These are phyloP conservation scores for Rasamsonia emersonii DNA, from an alignment of 2,329 filamentous ascomycete genomes.

Conservation along the genomic window DNA sequence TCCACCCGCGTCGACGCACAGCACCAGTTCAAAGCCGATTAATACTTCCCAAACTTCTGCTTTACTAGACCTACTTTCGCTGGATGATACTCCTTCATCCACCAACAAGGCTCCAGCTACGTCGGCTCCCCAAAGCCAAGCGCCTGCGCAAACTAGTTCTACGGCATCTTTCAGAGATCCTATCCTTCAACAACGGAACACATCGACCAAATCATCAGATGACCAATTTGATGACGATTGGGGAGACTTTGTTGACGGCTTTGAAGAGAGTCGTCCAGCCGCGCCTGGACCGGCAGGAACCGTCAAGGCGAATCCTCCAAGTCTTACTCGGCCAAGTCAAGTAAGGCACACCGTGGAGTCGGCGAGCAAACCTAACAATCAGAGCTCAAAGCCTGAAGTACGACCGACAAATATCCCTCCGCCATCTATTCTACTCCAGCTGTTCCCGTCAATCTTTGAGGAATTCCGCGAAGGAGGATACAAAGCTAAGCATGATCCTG, in stretches of 20 bases:
- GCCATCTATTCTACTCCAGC: constrained; percentile 69
- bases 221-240: constrained; percentile 42
- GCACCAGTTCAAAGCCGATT: neutral
- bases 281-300: neutral
- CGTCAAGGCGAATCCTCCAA: constrained; percentile 1
- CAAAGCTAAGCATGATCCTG: constrained; percentile 53
- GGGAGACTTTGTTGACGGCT: constrained; percentile 45
- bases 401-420: constrained; percentile 85
- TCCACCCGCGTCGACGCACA: constrained; percentile 1
- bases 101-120: constrained; percentile 2
- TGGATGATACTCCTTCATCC: constrained; percentile 13
- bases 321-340: neutral
- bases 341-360: neutral
- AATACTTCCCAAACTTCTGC: constrained; percentile 12
- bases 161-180: constrained; percentile 6
- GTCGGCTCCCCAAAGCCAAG: neutral
- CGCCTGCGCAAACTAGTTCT: constrained; percentile 1
- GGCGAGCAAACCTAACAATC: constrained; percentile 1
- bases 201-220: constrained; percentile 17
- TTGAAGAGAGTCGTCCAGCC: constrained; percentile 2
- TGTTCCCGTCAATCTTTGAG: constrained; percentile 64
- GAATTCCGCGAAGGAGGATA: constrained; percentile 58
- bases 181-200: constrained; percentile 6
- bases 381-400: constrained; percentile 14
- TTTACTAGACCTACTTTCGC: constrained; percentile 21